Conservation (phyloP, 441 rosid genomes). For the Jatropha multifida region DNA sequence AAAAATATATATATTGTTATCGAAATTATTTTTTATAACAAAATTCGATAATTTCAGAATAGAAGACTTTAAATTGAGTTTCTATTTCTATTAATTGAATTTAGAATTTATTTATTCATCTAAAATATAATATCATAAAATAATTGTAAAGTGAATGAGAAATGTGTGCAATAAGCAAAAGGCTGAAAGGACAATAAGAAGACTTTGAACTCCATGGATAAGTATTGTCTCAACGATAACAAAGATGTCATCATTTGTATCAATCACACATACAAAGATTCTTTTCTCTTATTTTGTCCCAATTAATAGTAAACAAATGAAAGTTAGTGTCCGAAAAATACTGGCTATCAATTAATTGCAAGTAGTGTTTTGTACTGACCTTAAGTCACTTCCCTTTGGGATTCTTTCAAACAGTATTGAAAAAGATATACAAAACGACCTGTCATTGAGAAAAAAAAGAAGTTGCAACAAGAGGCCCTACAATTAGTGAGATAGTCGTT, state of each 20-base stretch:
- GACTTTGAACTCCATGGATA: background rate
- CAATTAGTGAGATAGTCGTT: constrained; percentile 4
- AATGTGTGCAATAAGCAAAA: background rate
- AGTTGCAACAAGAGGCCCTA: background rate
- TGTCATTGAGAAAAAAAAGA: background rate
- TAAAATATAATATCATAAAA: too few relatives aligned
- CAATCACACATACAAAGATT: background rate
- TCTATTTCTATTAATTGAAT: too few relatives aligned
- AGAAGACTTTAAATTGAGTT: background rate
- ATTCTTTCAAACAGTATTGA: background rate
- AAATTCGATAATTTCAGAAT: background rate
- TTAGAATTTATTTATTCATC: too few relatives aligned
- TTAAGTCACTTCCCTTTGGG: background rate
- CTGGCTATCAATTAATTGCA: background rate
- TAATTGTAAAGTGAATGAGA: background rate
- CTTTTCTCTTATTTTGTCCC: background rate
- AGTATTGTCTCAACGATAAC: background rate
- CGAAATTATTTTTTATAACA: background rate
- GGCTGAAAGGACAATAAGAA: background rate
- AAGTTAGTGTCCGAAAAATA: background rate
- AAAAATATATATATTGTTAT: background rate
- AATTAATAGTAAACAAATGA: background rate
- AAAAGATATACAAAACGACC: constrained; percentile 3
- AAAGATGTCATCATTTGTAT: constrained; percentile 3
- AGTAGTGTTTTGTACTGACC: background rate